Evolutionary conservation across 352 stramenopile species (phyloP), one percentile per base, ranked within the genome.

Genomic region (Pythium insidiosum): DNA sequence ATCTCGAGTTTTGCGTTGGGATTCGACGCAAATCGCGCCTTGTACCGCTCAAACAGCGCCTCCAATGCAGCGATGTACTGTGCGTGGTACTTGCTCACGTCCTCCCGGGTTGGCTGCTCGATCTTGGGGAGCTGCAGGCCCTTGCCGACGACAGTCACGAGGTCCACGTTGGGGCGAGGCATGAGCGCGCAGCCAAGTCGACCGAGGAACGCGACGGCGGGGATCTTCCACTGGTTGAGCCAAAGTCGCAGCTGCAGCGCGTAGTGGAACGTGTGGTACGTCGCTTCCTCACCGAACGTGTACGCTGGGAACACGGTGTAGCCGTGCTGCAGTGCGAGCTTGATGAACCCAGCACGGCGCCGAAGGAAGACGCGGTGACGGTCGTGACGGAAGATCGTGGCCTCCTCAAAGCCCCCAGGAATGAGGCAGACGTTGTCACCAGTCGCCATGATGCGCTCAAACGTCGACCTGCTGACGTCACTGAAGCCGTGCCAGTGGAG

Each of bases 391-490:
- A 74, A 95, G 11, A 98, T 52, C 15, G 92, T 96, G 6, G 89
- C 91, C 65, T 98, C 94, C 58, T 98, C 88, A 51, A 98, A 97
- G 12, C 94, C 94, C 9, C 94, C 93, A 0, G 93, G 90, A 13
- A 95, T 57, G 16, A 98, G 54, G 15, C 60, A 76, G 48, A 93
- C 26, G 58, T 89, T 94, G 29, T 75, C 56, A 0, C 62, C 62
- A 1, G 61, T 58, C 7, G 38, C 47, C 70, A 87, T 82, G 34
- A 88, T 56, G 3, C 22, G 28, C 4, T 61, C 49, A 47, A 91
- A 81, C n/a, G 42, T 78, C 1, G 29, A 4, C 54, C 79, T 87
- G 30, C 30, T 56, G 15, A 76, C 66, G 34, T 62, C 63, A 26
- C 64, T 65, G 28, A 80, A 85, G 25, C 79, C 59, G 47, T 78